A percentile compares a stretch with the other conserved stretches of the same genome.
Conservation (phyloP, 2,329 filamentous ascomycete genomes). For the Cordyceps farinosa region DNA sequence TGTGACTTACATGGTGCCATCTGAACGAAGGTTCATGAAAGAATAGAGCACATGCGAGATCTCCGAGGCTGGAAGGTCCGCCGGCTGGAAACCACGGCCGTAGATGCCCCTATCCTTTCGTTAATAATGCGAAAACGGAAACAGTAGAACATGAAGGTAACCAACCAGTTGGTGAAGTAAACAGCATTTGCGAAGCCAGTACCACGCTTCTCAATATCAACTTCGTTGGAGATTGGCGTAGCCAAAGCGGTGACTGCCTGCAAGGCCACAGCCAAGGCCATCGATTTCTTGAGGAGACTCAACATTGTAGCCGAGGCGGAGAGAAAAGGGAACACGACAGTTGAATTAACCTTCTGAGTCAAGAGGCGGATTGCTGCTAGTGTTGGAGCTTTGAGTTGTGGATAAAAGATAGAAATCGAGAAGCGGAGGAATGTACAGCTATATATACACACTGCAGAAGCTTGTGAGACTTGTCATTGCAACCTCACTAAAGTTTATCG, state of each 20-base stretch:
- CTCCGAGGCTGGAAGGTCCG: conserved; percentile 64
- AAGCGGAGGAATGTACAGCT: neutral
- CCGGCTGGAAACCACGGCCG: conserved; percentile 67
- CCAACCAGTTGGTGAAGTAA: conserved; percentile 49
- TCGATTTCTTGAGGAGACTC: conserved; percentile 24
- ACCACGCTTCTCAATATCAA: conserved; percentile 22
- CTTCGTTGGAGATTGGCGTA: conserved; percentile 19
- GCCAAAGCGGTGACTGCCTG: conserved; percentile 25
- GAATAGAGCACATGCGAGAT: conserved; percentile 77
- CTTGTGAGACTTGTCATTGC: neutral
- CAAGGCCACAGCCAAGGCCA: conserved; percentile 28
- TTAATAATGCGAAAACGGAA: neutral
- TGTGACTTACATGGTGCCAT: conserved; percentile 64
- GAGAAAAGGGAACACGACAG: neutral
- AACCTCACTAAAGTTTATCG: neutral
- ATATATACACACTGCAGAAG: neutral
- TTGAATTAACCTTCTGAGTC: too few species aligned
- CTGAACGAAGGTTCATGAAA: conserved; percentile 70
- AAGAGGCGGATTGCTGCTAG: neutral
- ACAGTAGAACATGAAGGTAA: neutral
- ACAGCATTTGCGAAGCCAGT: conserved; percentile 36
- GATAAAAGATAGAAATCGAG: neutral
- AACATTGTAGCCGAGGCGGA: conserved; percentile 24
- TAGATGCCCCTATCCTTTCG: conserved; percentile 61
- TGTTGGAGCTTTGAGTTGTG: neutral